These are phyloP conservation scores for Fusarium protoensiforme DNA, from an alignment of 2,329 filamentous ascomycete genomes.

Conservation along the genomic window DNA sequence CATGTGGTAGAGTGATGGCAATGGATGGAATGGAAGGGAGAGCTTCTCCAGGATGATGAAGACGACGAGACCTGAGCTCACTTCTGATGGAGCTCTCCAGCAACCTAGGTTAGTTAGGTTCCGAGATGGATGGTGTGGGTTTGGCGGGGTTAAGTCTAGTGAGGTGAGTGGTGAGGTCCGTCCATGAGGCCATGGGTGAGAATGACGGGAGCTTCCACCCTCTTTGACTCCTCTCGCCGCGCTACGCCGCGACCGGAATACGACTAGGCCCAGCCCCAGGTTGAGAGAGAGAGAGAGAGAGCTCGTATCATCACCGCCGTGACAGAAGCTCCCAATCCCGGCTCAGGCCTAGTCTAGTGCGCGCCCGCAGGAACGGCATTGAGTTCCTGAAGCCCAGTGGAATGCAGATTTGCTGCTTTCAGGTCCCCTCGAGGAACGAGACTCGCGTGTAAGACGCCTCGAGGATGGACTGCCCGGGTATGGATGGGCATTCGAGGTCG, in stretches of 20 bases:
- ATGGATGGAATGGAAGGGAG: constrained; percentile 26
- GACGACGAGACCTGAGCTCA: background rate
- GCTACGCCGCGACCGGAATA: background rate
- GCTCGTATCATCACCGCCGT: background rate
- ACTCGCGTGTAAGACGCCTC: background rate
- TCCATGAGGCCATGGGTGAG: background rate
- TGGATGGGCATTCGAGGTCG: background rate
- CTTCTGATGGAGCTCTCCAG: background rate
- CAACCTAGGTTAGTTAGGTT: background rate
- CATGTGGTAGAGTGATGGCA: constrained; percentile 10
- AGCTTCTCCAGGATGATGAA: constrained; percentile 11
- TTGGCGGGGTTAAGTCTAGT: background rate
- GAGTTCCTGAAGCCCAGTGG: background rate
- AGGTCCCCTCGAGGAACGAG: background rate
- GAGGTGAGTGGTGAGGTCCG: too few species aligned
- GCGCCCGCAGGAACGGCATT: background rate
- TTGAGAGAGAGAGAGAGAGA: background rate
- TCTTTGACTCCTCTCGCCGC: background rate
- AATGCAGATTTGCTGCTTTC: background rate
- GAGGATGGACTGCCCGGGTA: background rate
- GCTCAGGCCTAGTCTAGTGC: constrained; percentile 1
- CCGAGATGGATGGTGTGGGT: background rate
- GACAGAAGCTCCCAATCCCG: background rate
- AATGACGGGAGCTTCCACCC: background rate
- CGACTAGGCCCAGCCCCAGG: background rate